Percentiles rank a stretch among this genome's conserved stretches.
phyloP scores from a whole-genome alignment of 768 basidiomycete species.

The Boletus huronensis region DNA sequence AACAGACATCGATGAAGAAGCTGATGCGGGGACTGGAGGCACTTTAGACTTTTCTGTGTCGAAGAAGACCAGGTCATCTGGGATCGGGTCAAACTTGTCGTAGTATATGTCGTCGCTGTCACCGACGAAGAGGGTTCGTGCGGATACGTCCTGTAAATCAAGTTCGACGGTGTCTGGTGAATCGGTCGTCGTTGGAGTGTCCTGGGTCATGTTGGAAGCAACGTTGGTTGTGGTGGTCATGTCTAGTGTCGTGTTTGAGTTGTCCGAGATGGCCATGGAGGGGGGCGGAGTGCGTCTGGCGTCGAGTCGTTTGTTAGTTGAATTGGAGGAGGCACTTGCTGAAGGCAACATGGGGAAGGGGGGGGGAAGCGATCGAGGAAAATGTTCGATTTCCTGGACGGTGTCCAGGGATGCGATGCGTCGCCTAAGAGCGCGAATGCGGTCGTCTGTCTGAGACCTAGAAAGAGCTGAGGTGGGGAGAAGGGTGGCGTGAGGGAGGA shows the following conservation, averaged over 20 bases:
- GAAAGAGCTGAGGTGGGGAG: neutral
- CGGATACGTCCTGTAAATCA: slow-evolving; percentile 21
- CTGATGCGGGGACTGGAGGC: slow-evolving; percentile 4
- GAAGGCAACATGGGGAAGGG: slow-evolving; percentile 3
- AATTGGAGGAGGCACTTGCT: neutral
- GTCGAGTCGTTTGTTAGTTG: neutral
- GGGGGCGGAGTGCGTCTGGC: slow-evolving; percentile 10
- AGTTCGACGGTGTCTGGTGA: slow-evolving; percentile 17
- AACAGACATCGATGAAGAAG: slow-evolving; percentile 8
- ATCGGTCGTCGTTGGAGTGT: slow-evolving; percentile 3
- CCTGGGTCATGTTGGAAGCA: neutral
- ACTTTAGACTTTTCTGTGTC: slow-evolving; percentile 10
- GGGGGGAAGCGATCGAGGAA: neutral
- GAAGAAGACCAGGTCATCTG: slow-evolving; percentile 16
- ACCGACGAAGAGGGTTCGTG: slow-evolving; percentile 19
- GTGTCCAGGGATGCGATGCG: slow-evolving; percentile 25
- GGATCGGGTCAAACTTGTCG: slow-evolving; percentile 39
- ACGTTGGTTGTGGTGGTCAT: neutral
- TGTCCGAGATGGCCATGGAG: slow-evolving; percentile 16
- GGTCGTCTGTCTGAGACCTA: slow-evolving; percentile 36
- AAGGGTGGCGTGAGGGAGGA: neutral
- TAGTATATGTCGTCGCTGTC: slow-evolving; percentile 49
- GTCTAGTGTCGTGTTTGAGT: slow-evolving; percentile 13
- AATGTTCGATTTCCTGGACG: neutral
- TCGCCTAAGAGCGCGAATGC: slow-evolving; percentile 38